Evolutionary conservation across 768 basidiomycete species (phyloP).

Genomic region (Kwoniella shandongensis): DNA sequence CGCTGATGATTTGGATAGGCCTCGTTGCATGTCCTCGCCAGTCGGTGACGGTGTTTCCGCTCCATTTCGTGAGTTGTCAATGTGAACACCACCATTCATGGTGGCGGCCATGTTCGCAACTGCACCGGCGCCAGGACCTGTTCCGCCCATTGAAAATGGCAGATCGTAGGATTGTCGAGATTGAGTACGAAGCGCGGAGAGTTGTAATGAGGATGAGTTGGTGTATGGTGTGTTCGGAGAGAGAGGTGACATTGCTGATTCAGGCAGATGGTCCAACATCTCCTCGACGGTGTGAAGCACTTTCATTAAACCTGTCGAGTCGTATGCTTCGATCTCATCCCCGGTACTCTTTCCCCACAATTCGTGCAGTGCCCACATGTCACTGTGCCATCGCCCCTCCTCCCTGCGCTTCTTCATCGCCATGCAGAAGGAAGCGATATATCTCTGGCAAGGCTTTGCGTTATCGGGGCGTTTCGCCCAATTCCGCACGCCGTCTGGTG

Average conservation of each 20-base stretch:
- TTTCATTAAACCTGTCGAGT: slow-evolving; percentile 79
- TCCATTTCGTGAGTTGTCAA: slow-evolving; percentile 15
- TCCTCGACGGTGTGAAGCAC: slow-evolving; percentile 57
- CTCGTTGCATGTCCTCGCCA: slow-evolving; percentile 30
- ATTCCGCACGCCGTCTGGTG: slow-evolving; percentile 43
- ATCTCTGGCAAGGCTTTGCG: slow-evolving; percentile 76
- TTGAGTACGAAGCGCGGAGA: slow-evolving; percentile 9
- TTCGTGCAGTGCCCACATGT: slow-evolving; percentile 82
- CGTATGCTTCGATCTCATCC: slow-evolving; percentile 74
- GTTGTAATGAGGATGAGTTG: slow-evolving; percentile 10
- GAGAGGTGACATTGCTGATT: slow-evolving; percentile 51
- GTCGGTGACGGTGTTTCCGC: slow-evolving; percentile 10
- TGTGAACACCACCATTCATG: slow-evolving; percentile 45
- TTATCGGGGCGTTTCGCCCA: slow-evolving; percentile 62
- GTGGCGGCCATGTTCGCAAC: slow-evolving; percentile 41
- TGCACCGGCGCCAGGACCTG: slow-evolving; percentile 34
- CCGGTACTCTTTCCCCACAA: slow-evolving; percentile 69
- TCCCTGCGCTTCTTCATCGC: slow-evolving; percentile 69
- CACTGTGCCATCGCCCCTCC: slow-evolving; percentile 67
- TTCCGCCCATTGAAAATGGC: slow-evolving; percentile 43
- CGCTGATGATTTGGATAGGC: slow-evolving; percentile 21
- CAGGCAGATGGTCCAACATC: slow-evolving; percentile 50
- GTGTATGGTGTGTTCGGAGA: slow-evolving; percentile 52
- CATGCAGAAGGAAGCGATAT: slow-evolving; percentile 89
- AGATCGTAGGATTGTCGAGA: slow-evolving; percentile 40